These are phyloP conservation scores for Leccinellum luteum DNA, from an alignment of 768 basidiomycete species.

Conservation along the genomic window DNA sequence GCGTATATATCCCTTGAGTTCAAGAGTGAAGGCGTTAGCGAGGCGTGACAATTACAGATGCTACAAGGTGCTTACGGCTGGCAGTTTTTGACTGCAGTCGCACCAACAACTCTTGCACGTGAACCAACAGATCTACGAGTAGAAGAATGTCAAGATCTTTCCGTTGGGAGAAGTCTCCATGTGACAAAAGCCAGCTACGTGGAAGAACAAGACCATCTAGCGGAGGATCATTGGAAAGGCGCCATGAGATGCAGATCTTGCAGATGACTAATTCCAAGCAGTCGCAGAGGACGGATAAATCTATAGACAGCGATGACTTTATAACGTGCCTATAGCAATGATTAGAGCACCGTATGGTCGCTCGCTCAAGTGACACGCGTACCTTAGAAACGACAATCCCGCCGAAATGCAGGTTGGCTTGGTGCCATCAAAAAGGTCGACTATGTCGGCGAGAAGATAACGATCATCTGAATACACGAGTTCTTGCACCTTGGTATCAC, in stretches of 20 bases:
- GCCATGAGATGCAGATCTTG: constrained; percentile 37
- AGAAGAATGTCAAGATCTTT: constrained; percentile 36
- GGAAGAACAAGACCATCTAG: constrained; percentile 53
- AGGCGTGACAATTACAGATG: neutral
- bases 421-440: constrained; percentile 29
- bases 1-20: neutral
- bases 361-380: neutral
- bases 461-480: constrained; percentile 16
- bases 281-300: constrained; percentile 50
- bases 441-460: constrained; percentile 34
- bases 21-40: neutral
- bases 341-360: constrained; percentile 25
- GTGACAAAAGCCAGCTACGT: constrained; percentile 45
- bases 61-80: constrained; percentile 21
- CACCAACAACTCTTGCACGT: constrained; percentile 25
- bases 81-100: constrained; percentile 28
- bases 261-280: constrained; percentile 48
- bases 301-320: constrained; percentile 34
- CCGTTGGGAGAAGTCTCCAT: constrained; percentile 12
- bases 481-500: neutral
- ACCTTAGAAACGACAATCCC: constrained; percentile 44
- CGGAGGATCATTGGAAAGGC: constrained; percentile 12
- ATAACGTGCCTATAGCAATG: constrained; percentile 41
- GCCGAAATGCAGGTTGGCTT: constrained; percentile 25
- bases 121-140: constrained; percentile 28